These are phyloP conservation scores for Mortierella sp. DNA, from an alignment of 371 early-diverging fungal species.

Conservation along the genomic window DNA sequence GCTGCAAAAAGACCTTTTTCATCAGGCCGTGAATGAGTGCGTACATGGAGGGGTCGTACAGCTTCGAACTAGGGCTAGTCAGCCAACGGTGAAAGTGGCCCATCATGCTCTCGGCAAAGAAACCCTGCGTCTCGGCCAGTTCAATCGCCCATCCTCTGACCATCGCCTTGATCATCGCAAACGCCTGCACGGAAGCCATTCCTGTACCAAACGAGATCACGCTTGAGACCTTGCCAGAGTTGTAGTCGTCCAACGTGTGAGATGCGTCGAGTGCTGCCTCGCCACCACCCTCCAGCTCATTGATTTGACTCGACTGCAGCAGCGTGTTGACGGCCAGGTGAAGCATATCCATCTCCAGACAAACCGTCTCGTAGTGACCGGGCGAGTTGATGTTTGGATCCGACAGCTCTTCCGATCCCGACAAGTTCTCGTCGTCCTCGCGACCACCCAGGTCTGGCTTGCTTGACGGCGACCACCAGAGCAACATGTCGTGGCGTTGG, in stretches of 20 bases:
- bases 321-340: slow-evolving; percentile 88
- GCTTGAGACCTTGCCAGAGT: slow-evolving; percentile 60
- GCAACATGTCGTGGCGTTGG: slow-evolving; percentile 77
- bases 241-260: slow-evolving; percentile 67
- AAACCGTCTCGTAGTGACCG: slow-evolving; percentile 83
- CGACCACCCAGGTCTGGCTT: slow-evolving; percentile 94
- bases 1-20: slow-evolving; percentile 88
- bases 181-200: slow-evolving; percentile 75
- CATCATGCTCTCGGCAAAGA: slow-evolving; percentile 80
- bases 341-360: slow-evolving; percentile 87
- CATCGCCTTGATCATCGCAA: slow-evolving; percentile 79
- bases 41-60: slow-evolving; percentile 91
- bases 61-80: slow-evolving; percentile 75
- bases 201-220: slow-evolving; percentile 68
- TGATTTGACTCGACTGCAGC: slow-evolving; percentile 78
- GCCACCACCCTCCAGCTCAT: slow-evolving; percentile 81
- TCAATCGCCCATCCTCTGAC: slow-evolving; percentile 84
- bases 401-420: slow-evolving; percentile 64
- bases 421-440: slow-evolving; percentile 83
- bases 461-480: slow-evolving; percentile 91
- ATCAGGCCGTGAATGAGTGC: slow-evolving; percentile 85
- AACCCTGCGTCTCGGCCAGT: slow-evolving; percentile 66
- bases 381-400: slow-evolving; percentile 82
- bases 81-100: slow-evolving; percentile 93
- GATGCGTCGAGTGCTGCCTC: slow-evolving; percentile 65